A percentile compares a stretch with the other conserved stretches of the same genome.
These are phyloP conservation scores for Calonectria fujianensis DNA, from an alignment of 2,329 filamentous ascomycete genomes.

Conservation along the genomic window DNA sequence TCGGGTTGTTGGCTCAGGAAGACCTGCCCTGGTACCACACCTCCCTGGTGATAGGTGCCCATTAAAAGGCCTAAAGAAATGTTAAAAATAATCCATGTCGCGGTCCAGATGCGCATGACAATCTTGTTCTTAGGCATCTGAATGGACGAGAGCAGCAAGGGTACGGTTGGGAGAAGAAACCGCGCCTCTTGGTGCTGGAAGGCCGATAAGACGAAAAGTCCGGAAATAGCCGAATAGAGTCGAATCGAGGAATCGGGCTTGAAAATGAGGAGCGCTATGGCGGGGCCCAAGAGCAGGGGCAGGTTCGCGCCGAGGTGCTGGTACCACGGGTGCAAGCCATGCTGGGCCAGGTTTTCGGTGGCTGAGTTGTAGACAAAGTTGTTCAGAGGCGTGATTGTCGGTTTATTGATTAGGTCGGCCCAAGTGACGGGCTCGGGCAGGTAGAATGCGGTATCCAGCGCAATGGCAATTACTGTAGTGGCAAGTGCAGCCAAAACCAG, in stretches of 20 bases:
- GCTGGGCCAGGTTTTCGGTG: slow-evolving; percentile 81
- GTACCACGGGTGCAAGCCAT: slow-evolving; percentile 87
- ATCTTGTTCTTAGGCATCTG: slow-evolving; percentile 75
- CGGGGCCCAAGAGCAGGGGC: slow-evolving; percentile 82
- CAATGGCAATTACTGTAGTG: slow-evolving; percentile 83
- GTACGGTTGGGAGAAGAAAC: slow-evolving; percentile 84
- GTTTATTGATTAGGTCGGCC: slow-evolving; percentile 76
- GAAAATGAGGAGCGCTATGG: slow-evolving; percentile 76
- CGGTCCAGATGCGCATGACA: slow-evolving; percentile 73
- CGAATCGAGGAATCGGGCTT: slow-evolving; percentile 75
- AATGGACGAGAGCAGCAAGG: slow-evolving; percentile 84
- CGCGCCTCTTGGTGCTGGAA: slow-evolving; percentile 89
- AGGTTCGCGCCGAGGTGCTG: slow-evolving; percentile 84
- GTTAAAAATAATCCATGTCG: slow-evolving; percentile 82
- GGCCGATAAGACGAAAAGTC: slow-evolving; percentile 80
- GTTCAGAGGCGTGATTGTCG: slow-evolving; percentile 85
- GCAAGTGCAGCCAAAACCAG: slow-evolving; percentile 79
- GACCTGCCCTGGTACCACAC: slow-evolving; percentile 84
- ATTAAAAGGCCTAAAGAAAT: slow-evolving; percentile 80
- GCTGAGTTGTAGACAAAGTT: slow-evolving; percentile 85
- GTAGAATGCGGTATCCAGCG: slow-evolving; percentile 92
- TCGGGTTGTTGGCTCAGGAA: slow-evolving; percentile 83
- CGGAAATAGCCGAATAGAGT: slow-evolving; percentile 84
- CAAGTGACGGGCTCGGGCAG: slow-evolving; percentile 77
- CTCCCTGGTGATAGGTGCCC: slow-evolving; percentile 89